Conservation (phyloP, 2,329 filamentous ascomycete genomes). For the Monilinia fructicola region DNA sequence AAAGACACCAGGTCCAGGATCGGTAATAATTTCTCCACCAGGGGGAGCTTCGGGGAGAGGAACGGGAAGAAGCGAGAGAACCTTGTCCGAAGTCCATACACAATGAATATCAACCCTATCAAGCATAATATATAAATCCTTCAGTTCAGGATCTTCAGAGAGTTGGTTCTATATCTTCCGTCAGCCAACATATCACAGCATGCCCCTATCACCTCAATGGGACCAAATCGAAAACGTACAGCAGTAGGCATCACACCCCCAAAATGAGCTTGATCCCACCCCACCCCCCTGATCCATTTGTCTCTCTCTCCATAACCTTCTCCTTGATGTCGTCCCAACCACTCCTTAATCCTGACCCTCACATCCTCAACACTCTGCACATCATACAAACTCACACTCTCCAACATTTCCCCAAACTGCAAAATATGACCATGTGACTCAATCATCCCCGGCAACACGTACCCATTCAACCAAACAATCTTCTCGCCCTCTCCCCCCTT, state of each 20-base stretch:
- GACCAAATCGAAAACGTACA: conserved; percentile 45
- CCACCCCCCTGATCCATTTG: conserved; percentile 65
- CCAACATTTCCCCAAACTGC: conserved; percentile 65
- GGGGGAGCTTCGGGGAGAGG: conserved; percentile 51
- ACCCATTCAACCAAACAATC: conserved; percentile 46
- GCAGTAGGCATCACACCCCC: conserved; percentile 63
- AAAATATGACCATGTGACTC: conserved; percentile 69
- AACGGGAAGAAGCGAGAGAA: conserved; percentile 59
- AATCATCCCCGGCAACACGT: conserved; percentile 67
- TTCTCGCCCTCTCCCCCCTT: conserved; percentile 34
- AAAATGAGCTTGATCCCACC: conserved; percentile 69
- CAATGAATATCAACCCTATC: conserved; percentile 71
- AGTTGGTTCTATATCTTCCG: conserved; percentile 47
- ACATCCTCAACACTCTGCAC: conserved; percentile 56
- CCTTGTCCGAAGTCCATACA: conserved; percentile 64
- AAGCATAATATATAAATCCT: conserved; percentile 63
- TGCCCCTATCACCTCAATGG: neutral
- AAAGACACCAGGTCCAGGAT: conserved; percentile 66
- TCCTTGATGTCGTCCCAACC: conserved; percentile 50
- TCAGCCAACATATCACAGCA: neutral
- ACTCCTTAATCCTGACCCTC: conserved; percentile 51
- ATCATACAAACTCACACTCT: conserved; percentile 65
- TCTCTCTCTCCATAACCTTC: conserved; percentile 50
- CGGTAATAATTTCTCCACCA: conserved; percentile 61
- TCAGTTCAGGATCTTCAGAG: conserved; percentile 51